Percentiles rank a stretch among this genome's conserved stretches.
These are phyloP conservation scores for Candolleomyces efflorescens DNA, from an alignment of 768 basidiomycete species.

Conservation along the genomic window DNA sequence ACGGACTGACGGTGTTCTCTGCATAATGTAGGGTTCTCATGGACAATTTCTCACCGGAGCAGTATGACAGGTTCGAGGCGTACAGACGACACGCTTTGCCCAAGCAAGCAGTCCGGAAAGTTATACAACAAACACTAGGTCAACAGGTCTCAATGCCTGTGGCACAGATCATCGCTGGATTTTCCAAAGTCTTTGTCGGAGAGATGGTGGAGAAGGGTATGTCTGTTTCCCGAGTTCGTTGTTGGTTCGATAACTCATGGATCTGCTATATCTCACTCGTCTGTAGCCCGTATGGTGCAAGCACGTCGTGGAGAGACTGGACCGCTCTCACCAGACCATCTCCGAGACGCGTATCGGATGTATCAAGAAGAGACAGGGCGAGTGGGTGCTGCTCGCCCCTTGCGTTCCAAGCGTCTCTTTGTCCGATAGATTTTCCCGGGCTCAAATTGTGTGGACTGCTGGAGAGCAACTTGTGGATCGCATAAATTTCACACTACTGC, in stretches of 20 bases:
- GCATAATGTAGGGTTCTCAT: slow-evolving; percentile 69
- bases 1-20: background rate
- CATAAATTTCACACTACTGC: no score
- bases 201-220: slow-evolving; percentile 87
- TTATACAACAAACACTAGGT: slow-evolving; percentile 77
- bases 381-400: slow-evolving; percentile 72
- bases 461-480: no score
- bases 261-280: background rate
- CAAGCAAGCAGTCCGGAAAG: slow-evolving; percentile 79
- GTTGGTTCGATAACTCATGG: no score
- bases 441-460: no score
- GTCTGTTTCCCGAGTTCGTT: background rate
- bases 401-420: slow-evolving; percentile 71
- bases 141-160: slow-evolving; percentile 85
- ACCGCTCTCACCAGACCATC: slow-evolving; percentile 81
- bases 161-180: slow-evolving; percentile 85
- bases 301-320: slow-evolving; percentile 67
- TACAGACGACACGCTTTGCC: slow-evolving; percentile 81
- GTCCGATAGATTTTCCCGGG: slow-evolving; percentile 53
- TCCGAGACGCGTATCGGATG: slow-evolving; percentile 83
- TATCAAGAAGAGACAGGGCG: slow-evolving; percentile 81
- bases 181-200: slow-evolving; percentile 89
- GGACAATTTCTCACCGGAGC: slow-evolving; percentile 80
- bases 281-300: slow-evolving; percentile 72
- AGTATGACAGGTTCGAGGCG: slow-evolving; percentile 87